A percentile compares a stretch with the other conserved stretches of the same genome.
Conservation (phyloP, 2,329 filamentous ascomycete species). For the Alternaria sp. region DNA sequence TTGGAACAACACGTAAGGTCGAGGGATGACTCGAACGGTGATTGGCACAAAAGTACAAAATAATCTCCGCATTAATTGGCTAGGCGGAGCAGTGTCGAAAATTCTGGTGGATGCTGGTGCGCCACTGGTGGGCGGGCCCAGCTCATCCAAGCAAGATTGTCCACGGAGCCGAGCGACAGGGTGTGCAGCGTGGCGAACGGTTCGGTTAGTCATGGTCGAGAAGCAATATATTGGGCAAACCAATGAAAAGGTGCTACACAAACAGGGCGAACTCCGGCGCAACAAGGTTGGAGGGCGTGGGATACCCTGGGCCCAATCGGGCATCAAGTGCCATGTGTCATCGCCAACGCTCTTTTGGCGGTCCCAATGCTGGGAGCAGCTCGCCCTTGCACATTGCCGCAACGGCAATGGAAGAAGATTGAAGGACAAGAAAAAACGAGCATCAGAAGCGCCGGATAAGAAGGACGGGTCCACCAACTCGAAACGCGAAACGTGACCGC, state of each 20-base stretch:
- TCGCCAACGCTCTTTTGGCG: constrained; percentile 41
- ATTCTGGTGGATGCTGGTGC: constrained; percentile 39
- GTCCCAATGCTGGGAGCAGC: constrained; percentile 38
- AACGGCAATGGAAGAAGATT: constrained; percentile 22
- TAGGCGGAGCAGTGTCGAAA: constrained; percentile 43
- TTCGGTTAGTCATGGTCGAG: constrained; percentile 41
- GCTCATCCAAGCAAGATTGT: constrained; percentile 27
- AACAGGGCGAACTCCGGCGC: constrained; percentile 28
- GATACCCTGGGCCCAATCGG: constrained; percentile 30
- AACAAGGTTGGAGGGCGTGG: constrained; percentile 24
- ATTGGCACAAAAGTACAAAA: constrained; percentile 42
- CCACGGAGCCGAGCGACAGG: constrained; percentile 15
- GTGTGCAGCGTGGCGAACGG: constrained; percentile 19
- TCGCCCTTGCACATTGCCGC: constrained; percentile 32
- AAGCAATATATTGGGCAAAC: constrained; percentile 38
- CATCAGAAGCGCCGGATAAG: constrained; percentile 28
- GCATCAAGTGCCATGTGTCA: constrained; percentile 42
- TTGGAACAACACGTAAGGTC: constrained; percentile 26
- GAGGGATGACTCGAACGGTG: constrained; percentile 30
- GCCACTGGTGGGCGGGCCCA: constrained; percentile 37
- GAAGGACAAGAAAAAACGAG: constrained; percentile 25
- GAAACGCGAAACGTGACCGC: constrained; percentile 48
- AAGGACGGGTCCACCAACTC: constrained; percentile 37
- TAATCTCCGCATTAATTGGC: constrained; percentile 47
- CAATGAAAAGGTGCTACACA: constrained; percentile 32